Conservation (phyloP, 1,284 basidiomycete species). For the Malassezia sympodialis region DNA sequence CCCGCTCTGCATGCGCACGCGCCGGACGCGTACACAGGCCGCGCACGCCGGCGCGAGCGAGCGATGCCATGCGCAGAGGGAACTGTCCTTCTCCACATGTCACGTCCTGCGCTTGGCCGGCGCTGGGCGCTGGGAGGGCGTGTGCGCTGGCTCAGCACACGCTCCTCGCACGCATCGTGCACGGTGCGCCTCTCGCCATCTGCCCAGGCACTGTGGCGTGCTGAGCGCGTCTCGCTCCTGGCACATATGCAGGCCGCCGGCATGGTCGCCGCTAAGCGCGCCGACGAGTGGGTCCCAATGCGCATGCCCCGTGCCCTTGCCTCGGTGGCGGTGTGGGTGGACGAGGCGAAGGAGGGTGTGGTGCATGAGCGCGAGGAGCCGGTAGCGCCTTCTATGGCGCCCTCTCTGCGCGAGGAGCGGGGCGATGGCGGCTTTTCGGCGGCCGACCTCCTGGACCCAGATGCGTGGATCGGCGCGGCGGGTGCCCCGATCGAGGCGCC, state of each 20-base stretch:
- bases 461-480: constrained; percentile 5
- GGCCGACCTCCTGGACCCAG: constrained; percentile 3
- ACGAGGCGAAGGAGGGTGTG: background rate
- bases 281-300: background rate
- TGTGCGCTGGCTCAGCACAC: background rate
- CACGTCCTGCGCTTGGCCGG: background rate
- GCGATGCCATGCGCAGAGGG: background rate
- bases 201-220: background rate
- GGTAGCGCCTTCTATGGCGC: background rate
- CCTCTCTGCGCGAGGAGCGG: background rate
- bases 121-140: background rate
- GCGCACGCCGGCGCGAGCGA: background rate
- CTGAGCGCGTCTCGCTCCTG: background rate
- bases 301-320: background rate
- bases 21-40: background rate
- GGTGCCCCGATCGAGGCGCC: background rate
- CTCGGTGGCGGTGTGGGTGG: background rate
- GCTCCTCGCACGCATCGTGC: background rate
- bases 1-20: background rate
- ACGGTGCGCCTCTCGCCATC: background rate
- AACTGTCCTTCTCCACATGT: background rate
- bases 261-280: constrained; percentile 3
- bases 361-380: background rate
- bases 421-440: constrained; percentile 10
- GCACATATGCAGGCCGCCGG: constrained; percentile 4